phyloP scores from a whole-genome alignment of 805 yeast genomes.

The Pichia manshurica region DNA sequence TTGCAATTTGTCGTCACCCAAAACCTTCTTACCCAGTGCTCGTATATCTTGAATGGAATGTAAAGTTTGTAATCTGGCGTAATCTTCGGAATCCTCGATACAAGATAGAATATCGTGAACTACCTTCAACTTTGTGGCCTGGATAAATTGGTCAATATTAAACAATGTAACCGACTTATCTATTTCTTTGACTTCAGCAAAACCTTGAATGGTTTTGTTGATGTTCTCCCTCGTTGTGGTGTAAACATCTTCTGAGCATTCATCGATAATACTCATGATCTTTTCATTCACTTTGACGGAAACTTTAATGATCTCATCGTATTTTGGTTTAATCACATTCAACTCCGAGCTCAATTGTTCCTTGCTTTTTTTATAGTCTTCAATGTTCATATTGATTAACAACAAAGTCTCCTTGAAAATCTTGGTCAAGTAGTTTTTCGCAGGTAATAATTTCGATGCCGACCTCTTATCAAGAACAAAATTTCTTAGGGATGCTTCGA shows the following conservation, averaged over 20 bases:
- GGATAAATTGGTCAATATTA: conserved; percentile 62
- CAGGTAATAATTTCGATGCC: conserved; percentile 84
- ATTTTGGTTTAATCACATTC: conserved; percentile 55
- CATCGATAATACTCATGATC: conserved; percentile 60
- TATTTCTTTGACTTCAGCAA: conserved; percentile 40
- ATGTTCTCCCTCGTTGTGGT: conserved; percentile 54
- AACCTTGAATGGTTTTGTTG: conserved; percentile 37
- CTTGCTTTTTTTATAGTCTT: conserved; percentile 46
- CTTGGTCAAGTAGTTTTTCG: conserved; percentile 76
- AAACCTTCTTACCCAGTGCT: conserved; percentile 51
- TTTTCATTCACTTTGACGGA: conserved; percentile 52
- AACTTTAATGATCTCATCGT: conserved; percentile 45
- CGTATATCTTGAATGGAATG: conserved; percentile 58
- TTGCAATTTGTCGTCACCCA: conserved; percentile 47
- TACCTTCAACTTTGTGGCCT: conserved; percentile 61
- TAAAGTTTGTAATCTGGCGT: conserved; percentile 58
- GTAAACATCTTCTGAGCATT: conserved; percentile 51
- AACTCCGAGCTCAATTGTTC: conserved; percentile 44
- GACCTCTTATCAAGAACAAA: conserved; percentile 88
- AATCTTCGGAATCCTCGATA: conserved; percentile 59
- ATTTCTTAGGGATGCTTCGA: conserved; percentile 79
- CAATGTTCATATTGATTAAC: conserved; percentile 58
- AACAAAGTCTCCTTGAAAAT: conserved; percentile 57
- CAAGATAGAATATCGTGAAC: conserved; percentile 58
- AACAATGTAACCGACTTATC: conserved; percentile 44